A percentile compares a stretch with the other conserved stretches of the same genome.
These are phyloP conservation scores for Penicillium riverlandense DNA, from an alignment of 495 filamentous ascomycete species.

Conservation along the genomic window DNA sequence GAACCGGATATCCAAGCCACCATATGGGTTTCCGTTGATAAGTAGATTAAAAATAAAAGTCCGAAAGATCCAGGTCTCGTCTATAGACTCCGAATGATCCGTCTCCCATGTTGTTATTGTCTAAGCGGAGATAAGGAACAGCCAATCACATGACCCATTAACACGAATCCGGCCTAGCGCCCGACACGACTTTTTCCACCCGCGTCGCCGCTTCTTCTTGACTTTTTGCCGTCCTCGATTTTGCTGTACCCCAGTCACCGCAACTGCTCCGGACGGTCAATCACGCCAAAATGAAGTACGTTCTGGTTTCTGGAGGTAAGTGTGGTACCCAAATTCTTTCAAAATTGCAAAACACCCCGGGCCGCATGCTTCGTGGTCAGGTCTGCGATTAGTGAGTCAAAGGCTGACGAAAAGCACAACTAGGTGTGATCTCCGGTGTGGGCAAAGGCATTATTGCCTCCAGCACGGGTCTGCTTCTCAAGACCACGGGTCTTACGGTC, in stretches of 20 bases:
- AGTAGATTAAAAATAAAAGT: too few species aligned
- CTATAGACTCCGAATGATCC: too few species aligned
- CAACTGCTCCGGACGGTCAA: not conserved
- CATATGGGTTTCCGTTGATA: too few species aligned
- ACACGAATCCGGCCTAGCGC: not conserved
- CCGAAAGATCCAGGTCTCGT: too few species aligned
- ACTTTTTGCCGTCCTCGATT: not conserved
- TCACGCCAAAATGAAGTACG: constrained; percentile 17
- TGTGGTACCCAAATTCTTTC: not conserved
- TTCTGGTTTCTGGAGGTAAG: constrained; percentile 20
- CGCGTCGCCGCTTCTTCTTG: not conserved
- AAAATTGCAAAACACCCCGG: too few species aligned
- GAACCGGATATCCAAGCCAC: too few species aligned
- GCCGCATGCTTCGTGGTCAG: too few species aligned
- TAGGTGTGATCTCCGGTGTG: constrained; percentile 73
- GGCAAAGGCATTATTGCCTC: constrained; percentile 78
- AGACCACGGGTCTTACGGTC: constrained; percentile 72
- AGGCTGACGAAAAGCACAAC: not conserved
- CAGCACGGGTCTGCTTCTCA: constrained; percentile 62
- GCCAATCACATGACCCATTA: not conserved
- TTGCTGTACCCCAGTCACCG: not conserved
- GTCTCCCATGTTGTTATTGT: too few species aligned
- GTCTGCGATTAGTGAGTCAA: not conserved
- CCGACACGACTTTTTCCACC: not conserved
- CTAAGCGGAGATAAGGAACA: too few species aligned